Evolutionary conservation across 371 early-diverging fungal genomes (phyloP).

Genomic region (Apophysomyces elegans): DNA sequence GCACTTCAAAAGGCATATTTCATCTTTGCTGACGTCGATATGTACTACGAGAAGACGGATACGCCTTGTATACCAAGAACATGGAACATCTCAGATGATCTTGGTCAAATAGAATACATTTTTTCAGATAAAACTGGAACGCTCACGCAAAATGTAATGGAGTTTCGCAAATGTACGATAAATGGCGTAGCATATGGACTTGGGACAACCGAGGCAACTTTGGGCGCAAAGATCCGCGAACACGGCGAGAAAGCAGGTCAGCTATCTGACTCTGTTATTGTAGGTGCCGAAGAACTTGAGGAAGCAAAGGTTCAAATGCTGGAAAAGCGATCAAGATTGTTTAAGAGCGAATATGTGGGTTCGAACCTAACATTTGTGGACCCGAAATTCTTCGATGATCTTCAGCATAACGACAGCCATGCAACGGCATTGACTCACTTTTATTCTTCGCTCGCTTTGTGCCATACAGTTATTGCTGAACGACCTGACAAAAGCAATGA

Average conservation of each 20-base stretch:
- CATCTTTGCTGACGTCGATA: conserved; percentile 83
- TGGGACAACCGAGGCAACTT: conserved; percentile 41
- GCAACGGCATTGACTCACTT: conserved; percentile 71
- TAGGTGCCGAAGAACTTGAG: conserved; percentile 31
- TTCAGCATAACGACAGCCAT: conserved; percentile 48
- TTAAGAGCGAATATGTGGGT: conserved; percentile 41
- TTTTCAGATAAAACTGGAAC: conserved; percentile 96
- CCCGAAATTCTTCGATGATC: conserved; percentile 45
- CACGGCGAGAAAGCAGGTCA: conserved; percentile 14
- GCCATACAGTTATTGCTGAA: conserved; percentile 77
- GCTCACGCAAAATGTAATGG: conserved; percentile 83
- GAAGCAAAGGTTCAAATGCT: conserved; percentile 30
- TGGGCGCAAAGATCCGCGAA: conserved; percentile 37
- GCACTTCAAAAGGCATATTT: conserved; percentile 61
- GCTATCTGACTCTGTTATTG: conserved; percentile 24
- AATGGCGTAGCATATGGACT: conserved; percentile 81
- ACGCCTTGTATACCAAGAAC: conserved; percentile 84
- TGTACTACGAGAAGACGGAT: conserved; percentile 83
- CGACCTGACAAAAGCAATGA: conserved; percentile 43
- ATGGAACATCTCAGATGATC: conserved; percentile 86
- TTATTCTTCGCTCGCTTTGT: conserved; percentile 76
- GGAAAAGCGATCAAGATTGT: conserved; percentile 39
- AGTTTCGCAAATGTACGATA: conserved; percentile 83
- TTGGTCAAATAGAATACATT: conserved; percentile 96
- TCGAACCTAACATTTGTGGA: conserved; percentile 50